A percentile compares a stretch with the other conserved stretches of the same genome.
Evolutionary conservation across 1,284 basidiomycete genomes (phyloP).

Genomic region (Grifola frondosa): DNA sequence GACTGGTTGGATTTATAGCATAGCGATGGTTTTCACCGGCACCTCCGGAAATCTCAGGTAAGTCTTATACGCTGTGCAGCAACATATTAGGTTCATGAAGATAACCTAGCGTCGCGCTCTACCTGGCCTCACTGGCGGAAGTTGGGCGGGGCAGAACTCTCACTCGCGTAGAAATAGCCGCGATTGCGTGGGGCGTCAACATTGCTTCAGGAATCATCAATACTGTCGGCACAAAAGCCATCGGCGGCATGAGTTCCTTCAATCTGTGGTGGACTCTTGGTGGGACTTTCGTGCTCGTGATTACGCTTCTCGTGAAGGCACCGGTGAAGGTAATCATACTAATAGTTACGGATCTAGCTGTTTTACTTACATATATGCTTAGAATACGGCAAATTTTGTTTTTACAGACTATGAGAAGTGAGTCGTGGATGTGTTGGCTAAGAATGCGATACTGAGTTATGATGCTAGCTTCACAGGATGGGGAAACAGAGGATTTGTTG

Average conservation of each 20-base stretch:
- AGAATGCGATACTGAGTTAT: background rate
- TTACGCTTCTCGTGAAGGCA: constrained; percentile 54
- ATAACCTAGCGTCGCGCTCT: constrained; percentile 48
- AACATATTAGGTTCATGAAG: background rate
- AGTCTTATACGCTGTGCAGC: constrained; percentile 1
- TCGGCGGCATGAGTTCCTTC: constrained; percentile 55
- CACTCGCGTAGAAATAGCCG: constrained; percentile 50
- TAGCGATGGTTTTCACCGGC: constrained; percentile 61
- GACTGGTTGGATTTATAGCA: constrained; percentile 64
- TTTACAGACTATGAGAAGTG: constrained; percentile 62
- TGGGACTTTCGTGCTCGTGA: constrained; percentile 57
- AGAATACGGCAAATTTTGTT: constrained; percentile 56
- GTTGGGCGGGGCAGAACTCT: constrained; percentile 47
- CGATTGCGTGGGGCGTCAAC: constrained; percentile 59
- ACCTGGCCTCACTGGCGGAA: constrained; percentile 53
- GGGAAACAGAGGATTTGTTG: constrained; percentile 53
- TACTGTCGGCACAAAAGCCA: constrained; percentile 54
- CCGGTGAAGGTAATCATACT: constrained; percentile 48
- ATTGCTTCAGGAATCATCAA: constrained; percentile 53
- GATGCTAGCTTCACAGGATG: constrained; percentile 56
- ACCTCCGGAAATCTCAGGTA: constrained; percentile 60
- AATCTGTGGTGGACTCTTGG: constrained; percentile 64
- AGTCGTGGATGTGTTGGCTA: background rate
- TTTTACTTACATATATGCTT: background rate
- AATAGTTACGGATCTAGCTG: too few relatives aligned